These are phyloP conservation scores for Colletotrichum sansevieriae DNA, from an alignment of 2,329 filamentous ascomycete genomes.

Conservation along the genomic window DNA sequence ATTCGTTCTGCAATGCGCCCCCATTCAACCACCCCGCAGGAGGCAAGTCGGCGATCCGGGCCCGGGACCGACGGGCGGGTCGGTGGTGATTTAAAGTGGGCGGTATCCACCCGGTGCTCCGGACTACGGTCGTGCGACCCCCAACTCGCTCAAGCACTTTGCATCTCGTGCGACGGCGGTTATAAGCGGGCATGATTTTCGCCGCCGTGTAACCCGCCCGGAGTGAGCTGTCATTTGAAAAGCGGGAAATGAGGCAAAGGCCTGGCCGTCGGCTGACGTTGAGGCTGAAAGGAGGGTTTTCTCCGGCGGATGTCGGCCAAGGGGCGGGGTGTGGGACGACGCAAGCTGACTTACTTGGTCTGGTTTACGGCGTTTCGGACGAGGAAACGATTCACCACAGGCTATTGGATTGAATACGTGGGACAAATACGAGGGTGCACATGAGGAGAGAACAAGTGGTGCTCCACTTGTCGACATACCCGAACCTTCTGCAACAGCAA, in stretches of 20 bases:
- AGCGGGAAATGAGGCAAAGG: conserved; percentile 4
- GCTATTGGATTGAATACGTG: neutral
- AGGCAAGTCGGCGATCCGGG: conserved; percentile 30
- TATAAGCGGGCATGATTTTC: conserved; percentile 10
- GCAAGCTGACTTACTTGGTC: conserved; percentile 7
- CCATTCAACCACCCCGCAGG: neutral
- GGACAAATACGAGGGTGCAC: no score
- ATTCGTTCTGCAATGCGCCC: neutral
- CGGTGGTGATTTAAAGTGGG: conserved; percentile 15
- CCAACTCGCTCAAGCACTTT: conserved; percentile 6
- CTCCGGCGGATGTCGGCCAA: neutral
- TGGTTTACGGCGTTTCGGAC: neutral
- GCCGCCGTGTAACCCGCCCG: conserved; percentile 16
- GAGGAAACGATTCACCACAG: conserved; percentile 3
- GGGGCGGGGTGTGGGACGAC: neutral
- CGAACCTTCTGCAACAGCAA: no score
- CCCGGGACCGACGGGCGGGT: conserved; percentile 30
- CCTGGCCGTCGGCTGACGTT: conserved; percentile 12
- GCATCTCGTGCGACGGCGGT: conserved; percentile 4
- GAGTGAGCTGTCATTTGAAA: conserved; percentile 20
- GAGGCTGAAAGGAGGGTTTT: conserved; percentile 13
- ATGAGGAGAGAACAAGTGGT: no score
- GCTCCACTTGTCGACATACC: no score
- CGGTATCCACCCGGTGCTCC: conserved; percentile 22
- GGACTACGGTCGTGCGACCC: conserved; percentile 15